Evolutionary conservation across 352 stramenopile genomes (phyloP), one percentile per base, ranked within the genome.

Genomic region (Discostella stelligera): DNA sequence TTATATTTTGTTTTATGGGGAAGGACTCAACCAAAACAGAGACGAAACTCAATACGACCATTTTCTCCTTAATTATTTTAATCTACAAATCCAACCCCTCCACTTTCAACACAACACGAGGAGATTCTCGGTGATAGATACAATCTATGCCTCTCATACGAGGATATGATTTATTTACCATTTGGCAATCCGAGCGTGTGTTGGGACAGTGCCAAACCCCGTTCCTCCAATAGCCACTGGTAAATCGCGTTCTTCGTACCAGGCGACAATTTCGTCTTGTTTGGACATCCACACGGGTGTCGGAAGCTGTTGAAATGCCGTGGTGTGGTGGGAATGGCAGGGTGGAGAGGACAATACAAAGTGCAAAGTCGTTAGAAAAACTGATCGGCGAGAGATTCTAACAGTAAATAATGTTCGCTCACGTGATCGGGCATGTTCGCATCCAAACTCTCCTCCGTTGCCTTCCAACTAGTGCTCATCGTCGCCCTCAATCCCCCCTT

Each of bases 351-450:
- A 44, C 11, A 14, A 44, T 44, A 10, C 4, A 44, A 13, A 44
- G 13, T 44, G 37, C 7, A 44, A 13, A 44, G 37, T 44, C 13
- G 37, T 32, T 44, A 44, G 0, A 14, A 2, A 44, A 2, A 44
- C 13, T 44, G 2, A 3, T 44, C 37, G 37, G 13, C 37, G 11
- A 44, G 11, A 44, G 37, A 14, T 44, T 3, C 3, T 13, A 8
- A 44, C 13, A 44, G 37, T 14, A n/a, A 58, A 25, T 52, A 0
- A 56, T 65, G n/a, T n/a, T 5, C 27, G 79, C 79, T 82, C 66
- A 89, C 80, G 67, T 92, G 86, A 80, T 92, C 65, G 18, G 86
- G 86, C 86, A 90, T 90, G 68, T 89, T 79, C 1, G 79, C 77
- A 77, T 92, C 85, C 39, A 93, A 77, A 68, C 61, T 77, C 53